phyloP scores from a whole-genome alignment of 2,329 filamentous ascomycete species.

The Penicillium sp. region DNA sequence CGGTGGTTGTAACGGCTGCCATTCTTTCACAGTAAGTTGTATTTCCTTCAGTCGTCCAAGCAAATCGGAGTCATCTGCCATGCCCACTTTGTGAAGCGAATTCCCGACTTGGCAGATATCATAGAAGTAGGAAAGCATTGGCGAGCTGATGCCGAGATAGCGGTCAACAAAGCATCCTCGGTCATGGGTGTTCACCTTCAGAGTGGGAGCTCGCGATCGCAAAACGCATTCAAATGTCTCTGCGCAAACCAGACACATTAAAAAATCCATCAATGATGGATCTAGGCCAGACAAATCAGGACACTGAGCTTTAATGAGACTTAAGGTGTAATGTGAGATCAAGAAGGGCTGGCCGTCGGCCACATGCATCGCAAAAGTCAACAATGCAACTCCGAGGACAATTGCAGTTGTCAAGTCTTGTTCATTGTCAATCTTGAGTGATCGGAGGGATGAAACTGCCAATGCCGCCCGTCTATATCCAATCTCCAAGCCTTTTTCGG shows the following conservation, averaged over 20 bases:
- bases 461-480: constrained; percentile 24
- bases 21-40: constrained; percentile 8
- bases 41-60: constrained; percentile 6
- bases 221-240: constrained; percentile 29
- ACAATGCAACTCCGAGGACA: constrained; percentile 22
- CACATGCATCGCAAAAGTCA: constrained; percentile 31
- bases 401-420: constrained; percentile 22
- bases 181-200: constrained; percentile 15
- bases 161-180: constrained; percentile 19
- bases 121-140: constrained; percentile 19
- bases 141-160: constrained; percentile 24
- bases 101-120: constrained; percentile 20
- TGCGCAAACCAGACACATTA: constrained; percentile 27
- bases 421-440: constrained; percentile 14
- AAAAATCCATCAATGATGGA: constrained; percentile 18
- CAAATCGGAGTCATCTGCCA: background rate
- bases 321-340: constrained; percentile 25
- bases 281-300: constrained; percentile 8
- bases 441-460: constrained; percentile 25
- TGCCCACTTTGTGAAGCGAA: background rate
- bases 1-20: constrained; percentile 13
- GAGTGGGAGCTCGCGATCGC: constrained; percentile 17
- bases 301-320: constrained; percentile 20
- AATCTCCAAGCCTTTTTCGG: constrained; percentile 13
- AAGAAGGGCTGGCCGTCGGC: constrained; percentile 22